Conservation (phyloP, 1,284 basidiomycete species). For the Boletus putidus region DNA sequence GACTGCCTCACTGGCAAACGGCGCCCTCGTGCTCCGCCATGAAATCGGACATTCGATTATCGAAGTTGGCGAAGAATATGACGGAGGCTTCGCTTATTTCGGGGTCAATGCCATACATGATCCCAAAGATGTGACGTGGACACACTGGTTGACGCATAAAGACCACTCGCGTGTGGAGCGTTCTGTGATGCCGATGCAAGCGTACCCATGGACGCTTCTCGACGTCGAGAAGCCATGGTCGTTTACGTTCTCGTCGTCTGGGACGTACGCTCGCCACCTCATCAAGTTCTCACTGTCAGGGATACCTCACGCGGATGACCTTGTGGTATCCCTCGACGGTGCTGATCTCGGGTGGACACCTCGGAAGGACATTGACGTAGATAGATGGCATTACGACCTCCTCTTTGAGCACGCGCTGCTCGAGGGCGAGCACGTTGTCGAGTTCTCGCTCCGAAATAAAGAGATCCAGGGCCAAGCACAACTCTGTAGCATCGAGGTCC, state of each 20-base stretch:
- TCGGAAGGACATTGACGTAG: constrained; percentile 54
- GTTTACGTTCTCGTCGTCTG: constrained; percentile 62
- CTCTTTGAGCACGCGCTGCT: constrained; percentile 42
- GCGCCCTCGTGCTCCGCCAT: constrained; percentile 76
- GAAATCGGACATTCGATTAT: constrained; percentile 85
- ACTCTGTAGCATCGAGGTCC: constrained; percentile 72
- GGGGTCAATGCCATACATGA: constrained; percentile 67
- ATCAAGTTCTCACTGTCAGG: constrained; percentile 77
- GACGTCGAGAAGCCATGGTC: constrained; percentile 61
- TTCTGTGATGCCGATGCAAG: constrained; percentile 73
- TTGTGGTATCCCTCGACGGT: constrained; percentile 64
- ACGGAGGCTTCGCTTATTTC: constrained; percentile 76
- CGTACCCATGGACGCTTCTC: constrained; percentile 73
- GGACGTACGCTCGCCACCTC: constrained; percentile 61
- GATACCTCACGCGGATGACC: constrained; percentile 56
- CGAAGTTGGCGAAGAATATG: constrained; percentile 83
- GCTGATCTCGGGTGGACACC: constrained; percentile 59
- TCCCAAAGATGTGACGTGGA: constrained; percentile 59
- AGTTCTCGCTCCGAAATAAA: constrained; percentile 57
- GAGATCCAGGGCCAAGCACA: constrained; percentile 60
- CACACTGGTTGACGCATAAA: constrained; percentile 63
- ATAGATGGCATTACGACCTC: constrained; percentile 74
- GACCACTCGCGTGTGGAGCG: constrained; percentile 56
- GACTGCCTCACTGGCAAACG: constrained; percentile 77
- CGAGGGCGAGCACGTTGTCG: constrained; percentile 55